phyloP scores from a whole-genome alignment of 2,329 filamentous ascomycete species.

The Penicillium sp. region DNA sequence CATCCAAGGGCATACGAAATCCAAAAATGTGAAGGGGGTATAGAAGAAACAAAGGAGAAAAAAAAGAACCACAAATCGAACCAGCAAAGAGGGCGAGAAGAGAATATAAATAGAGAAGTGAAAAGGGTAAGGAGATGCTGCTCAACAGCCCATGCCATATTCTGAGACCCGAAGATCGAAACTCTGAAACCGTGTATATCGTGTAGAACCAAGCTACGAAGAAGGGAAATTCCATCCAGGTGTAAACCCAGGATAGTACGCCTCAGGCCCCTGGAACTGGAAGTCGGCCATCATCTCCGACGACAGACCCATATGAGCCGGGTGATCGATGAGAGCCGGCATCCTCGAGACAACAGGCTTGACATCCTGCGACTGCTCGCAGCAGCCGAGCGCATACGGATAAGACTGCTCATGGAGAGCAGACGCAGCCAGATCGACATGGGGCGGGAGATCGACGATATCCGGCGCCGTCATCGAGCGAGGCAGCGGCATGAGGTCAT shows the following conservation, averaged over 20 bases:
- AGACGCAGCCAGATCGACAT: conserved; percentile 8
- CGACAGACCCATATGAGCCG: conserved; percentile 19
- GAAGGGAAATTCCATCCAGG: conserved; percentile 23
- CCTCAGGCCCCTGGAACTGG: conserved; percentile 25
- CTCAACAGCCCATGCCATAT: conserved; percentile 20
- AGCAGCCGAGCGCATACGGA: conserved; percentile 25
- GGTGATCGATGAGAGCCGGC: conserved; percentile 13
- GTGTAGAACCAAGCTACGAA: conserved; percentile 1
- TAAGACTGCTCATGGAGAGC: conserved; percentile 19
- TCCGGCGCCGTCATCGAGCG: conserved; percentile 18
- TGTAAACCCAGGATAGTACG: conserved; percentile 21
- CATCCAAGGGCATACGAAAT: neutral
- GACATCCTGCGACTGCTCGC: conserved; percentile 17
- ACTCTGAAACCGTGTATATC: neutral
- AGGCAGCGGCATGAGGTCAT: conserved; percentile 21
- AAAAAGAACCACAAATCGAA: neutral
- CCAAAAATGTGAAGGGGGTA: conserved; percentile 5
- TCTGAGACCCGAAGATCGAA: conserved; percentile 1
- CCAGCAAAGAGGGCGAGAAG: neutral
- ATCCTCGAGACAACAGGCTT: conserved; percentile 16
- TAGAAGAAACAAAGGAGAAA: neutral
- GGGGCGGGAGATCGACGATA: conserved; percentile 19
- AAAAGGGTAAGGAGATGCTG: conserved; percentile 6
- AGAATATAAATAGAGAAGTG: conserved; percentile 15
- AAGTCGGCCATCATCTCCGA: conserved; percentile 29